phyloP scores from a whole-genome alignment of 106 monocot species.

The Allium fistulosum region DNA sequence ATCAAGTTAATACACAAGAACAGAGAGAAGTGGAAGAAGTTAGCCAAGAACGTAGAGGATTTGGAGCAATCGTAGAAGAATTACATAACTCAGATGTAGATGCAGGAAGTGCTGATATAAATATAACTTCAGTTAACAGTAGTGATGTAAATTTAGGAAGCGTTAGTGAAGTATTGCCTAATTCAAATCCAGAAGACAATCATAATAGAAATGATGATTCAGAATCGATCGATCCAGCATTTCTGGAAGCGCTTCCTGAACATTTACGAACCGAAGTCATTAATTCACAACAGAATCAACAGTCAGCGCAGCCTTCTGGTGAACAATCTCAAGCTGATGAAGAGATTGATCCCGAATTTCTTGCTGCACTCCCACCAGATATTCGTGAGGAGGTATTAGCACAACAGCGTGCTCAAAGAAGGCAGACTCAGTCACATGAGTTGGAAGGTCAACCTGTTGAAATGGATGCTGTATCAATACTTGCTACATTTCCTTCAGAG shows the following conservation, averaged over 20 bases:
- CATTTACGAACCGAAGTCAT: slow-evolving; percentile 94
- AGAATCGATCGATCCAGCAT: slow-evolving; percentile 88
- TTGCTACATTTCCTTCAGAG: slow-evolving; percentile 98
- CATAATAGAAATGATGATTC: slow-evolving; percentile 44
- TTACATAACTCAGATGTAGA: slow-evolving; percentile 95
- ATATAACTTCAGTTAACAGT: slow-evolving; percentile 16
- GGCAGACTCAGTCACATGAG: slow-evolving; percentile 77
- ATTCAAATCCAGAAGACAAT: slow-evolving; percentile 29
- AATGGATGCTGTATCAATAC: slow-evolving; percentile 99
- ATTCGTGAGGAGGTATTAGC: slow-evolving; percentile 92
- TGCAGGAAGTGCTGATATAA: slow-evolving; percentile 89
- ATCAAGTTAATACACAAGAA: slow-evolving; percentile 40
- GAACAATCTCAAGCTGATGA: slow-evolving; percentile 61
- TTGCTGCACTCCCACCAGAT: slow-evolving; percentile 98
- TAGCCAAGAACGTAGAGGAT: slow-evolving; percentile 95
- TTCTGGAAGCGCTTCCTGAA: slow-evolving; percentile 97
- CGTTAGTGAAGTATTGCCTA: slow-evolving; percentile 77
- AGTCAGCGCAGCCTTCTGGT: slow-evolving; percentile 44
- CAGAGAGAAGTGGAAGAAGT: slow-evolving; percentile 94
- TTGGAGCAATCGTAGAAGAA: slow-evolving; percentile 89
- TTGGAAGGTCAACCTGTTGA: slow-evolving; percentile 99
- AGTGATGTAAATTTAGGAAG: slow-evolving; percentile 75
- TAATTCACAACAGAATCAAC: slow-evolving; percentile 86
- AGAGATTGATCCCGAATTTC: slow-evolving; percentile 99
- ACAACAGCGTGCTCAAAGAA: slow-evolving; percentile 79